Evolutionary conservation across 192 early-diverging fungal species (phyloP), one percentile per base, ranked within the genome.

Genomic region (Coemansia sp.): DNA sequence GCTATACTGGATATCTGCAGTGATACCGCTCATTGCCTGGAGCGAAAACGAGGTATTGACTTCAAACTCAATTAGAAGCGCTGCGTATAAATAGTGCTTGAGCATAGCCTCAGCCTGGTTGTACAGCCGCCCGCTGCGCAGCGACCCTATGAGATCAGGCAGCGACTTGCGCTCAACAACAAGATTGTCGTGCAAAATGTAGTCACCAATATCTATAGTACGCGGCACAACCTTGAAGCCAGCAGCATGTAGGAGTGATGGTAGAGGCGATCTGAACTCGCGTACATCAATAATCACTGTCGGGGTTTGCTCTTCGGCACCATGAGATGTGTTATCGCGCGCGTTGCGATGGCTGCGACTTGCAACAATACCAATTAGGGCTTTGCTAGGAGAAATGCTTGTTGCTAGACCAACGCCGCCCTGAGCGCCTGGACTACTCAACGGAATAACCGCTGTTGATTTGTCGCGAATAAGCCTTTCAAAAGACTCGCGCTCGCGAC

Each of bases 121-220:
- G 78, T 93, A 96, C 81, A 96, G 71, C 39, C 93, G 80, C 10
- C 94, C 93, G 33, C 85, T 88, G 25, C 82, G 84, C 64, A 98
- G 83, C 2, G 91, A 94, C 18, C 79, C 71, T 40, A 95, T 85
- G 27, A 97, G 80, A 82, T 98, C 96, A 1, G 87, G 80, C 23
- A 96, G 81, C 33, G 88, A 89, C 75, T 98, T 98, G 55, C 96
- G 80, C 67, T 98, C 96, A 9, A 98, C 89, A 25, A 87, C 94
- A 37, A 98, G 86, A 4, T 80, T 70, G 23, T 93, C 88, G 37
- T 86, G 86, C 12, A 98, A 72, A 10, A 98, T 84, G 64, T 98
- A 98, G 73, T 98, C 96, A 40, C 95, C 96, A 0, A 98, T 87
- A 62, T 86, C 84, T 7, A 98, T 71, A 1, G 95, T 98, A 60